Evolutionary conservation across 768 basidiomycete species (phyloP), one percentile per base, ranked within the genome.

Genomic region (Xanthoconium purpureum): DNA sequence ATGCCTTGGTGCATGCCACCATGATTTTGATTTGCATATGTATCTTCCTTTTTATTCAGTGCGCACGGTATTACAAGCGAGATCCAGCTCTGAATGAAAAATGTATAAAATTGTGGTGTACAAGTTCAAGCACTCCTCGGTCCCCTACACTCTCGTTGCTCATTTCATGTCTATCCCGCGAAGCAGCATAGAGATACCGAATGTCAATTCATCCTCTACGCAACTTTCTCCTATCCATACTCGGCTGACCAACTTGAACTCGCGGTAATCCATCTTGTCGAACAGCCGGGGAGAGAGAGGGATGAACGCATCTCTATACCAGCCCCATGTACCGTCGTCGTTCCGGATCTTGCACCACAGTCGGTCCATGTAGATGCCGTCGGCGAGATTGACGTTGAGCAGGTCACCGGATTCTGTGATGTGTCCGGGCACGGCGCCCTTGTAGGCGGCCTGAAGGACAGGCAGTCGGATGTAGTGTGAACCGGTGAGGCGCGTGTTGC

Each of bases 261-360:
- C 63, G 17, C 77, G 69, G 44, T 77, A 78, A 57, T 81, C 81
- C 50, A 71, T 69, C 67, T 76, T 78, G 28, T 71, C 66, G 56
- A 83, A 82, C 24, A 83, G 56, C n/a, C 65, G 57, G 8, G 77
- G 71, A 8, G 81, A 80, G 30, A 83, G 67, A 0, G 82, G 82
- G 10, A 81, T 70, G 72, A 75, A 80, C 57, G 77, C 73, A 42
- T 74, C 43, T 30, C 75, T 63, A 33, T 57, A 64, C 73, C 73
- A 75, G 36, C 69, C 72, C 51, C 64, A 67, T 11, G 52, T 56
- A 24, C 66, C 62, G 17, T 69, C 61, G 8, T 38, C 52, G 6
- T 63, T 37, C 38, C 12, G 38, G 28, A 35, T 45, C 33, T 57
- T 58, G 18, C 52, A 55, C 68, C 68, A 70, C 6, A 30, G 52